Conservation (phyloP, 352 stramenopile genomes). For the Elongisporangium senticosum region DNA sequence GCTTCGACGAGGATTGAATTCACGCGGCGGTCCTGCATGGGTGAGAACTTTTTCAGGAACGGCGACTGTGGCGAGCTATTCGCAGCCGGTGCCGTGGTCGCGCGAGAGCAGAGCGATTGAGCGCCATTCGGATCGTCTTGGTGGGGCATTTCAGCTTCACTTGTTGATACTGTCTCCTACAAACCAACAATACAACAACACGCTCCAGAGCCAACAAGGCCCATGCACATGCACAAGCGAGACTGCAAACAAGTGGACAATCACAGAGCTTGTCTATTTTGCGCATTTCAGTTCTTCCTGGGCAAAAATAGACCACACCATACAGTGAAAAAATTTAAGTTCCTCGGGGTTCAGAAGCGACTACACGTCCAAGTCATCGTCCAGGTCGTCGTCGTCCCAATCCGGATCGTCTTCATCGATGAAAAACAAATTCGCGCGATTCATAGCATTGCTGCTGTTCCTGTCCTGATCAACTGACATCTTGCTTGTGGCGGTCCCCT, state of each 20-base stretch:
- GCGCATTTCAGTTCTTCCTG: constrained; percentile 1
- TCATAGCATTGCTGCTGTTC: constrained; percentile 11
- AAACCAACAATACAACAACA: background rate
- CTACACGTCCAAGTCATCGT: constrained; percentile 44
- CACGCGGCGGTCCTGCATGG: constrained; percentile 45
- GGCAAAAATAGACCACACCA: background rate
- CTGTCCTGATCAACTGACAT: background rate
- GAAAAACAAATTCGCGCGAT: constrained; percentile 34
- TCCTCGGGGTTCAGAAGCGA: background rate
- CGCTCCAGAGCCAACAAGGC: background rate
- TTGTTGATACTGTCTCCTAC: background rate
- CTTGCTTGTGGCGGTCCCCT: constrained; percentile 11
- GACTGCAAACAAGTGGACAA: background rate
- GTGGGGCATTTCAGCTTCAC: background rate
- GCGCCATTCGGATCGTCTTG: constrained; percentile 2
- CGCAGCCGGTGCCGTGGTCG: background rate
- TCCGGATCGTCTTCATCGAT: constrained; percentile 80
- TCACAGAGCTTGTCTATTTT: constrained; percentile 3
- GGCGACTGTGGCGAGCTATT: constrained; percentile 22
- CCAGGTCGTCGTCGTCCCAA: constrained; percentile 50
- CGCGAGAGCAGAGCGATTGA: constrained; percentile 3
- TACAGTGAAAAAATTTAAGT: background rate
- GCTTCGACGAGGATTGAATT: constrained; percentile 59
- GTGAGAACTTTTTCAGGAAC: constrained; percentile 53
- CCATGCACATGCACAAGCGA: background rate